Base-by-base conservation (phyloP, 83 land plant genomes). In the Picea mariana region DNA sequence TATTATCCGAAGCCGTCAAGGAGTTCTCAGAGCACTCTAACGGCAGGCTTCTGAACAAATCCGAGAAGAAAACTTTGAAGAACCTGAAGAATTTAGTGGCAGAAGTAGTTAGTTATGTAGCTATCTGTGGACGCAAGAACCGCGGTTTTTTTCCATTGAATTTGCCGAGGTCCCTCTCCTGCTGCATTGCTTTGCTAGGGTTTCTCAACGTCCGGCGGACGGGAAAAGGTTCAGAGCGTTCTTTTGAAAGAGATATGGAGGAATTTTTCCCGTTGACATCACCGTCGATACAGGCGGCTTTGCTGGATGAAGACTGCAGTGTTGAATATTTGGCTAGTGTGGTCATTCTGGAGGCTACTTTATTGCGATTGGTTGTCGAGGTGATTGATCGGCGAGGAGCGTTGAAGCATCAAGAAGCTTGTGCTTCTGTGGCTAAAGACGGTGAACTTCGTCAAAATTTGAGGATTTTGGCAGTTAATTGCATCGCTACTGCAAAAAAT, bases 261-360 rank as follows among this genome's bases (percentile, higher is more conserved):
- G 55, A 18, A 0, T 17, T 72, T 72, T 72, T 72, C 11, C 76
- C 76, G n/a, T 42, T 72, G 38, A 42, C n/a, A 31, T 72, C 76
- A 11, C 13, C 76, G 20, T 20, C 12, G 20, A 40, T 72, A 3
- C 76, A 44, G 17, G 55, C 76, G 21, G 24, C 76, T 6, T 72
- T 72, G 76, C 40, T 72, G n/a, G 58, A 72, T 20, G 26, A 72
- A 8, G 9, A 17, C 5, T 72, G 76, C 58, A 44, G 11, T 40
- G 12, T 72, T 17, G 76, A 72, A 9, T 72, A 72, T 44, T 72
- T 72, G 76, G 76, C 52, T 20, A 40, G 58, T 72, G 76, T 72
- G 76, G 76, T 72, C n/a, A 44, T 42, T n/a, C 9, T 73, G 77
- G 77, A 73, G 26, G 11, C 52, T 2, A 2, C 13, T 73, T 23